These are phyloP conservation scores for Tetrahymena borealis DNA, from an alignment of 73 alveolate species.

Conservation along the genomic window DNA sequence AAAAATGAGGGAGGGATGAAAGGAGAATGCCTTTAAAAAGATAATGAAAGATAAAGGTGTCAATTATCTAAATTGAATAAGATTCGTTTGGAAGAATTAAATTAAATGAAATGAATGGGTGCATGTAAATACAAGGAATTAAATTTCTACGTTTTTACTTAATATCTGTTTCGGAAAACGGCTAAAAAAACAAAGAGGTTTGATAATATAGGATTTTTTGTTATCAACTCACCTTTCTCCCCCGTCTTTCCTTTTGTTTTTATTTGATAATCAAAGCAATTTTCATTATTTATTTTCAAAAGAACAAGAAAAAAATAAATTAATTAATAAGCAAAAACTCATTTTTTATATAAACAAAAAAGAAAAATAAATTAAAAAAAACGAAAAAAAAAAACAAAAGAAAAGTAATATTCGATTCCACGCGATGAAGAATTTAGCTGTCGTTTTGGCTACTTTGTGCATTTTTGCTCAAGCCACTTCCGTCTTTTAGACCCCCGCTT, in stretches of 20 bases:
- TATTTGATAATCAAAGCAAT: neutral
- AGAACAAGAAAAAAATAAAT: neutral
- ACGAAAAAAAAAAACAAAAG: neutral
- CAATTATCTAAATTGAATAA: neutral
- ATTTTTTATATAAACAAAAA: neutral
- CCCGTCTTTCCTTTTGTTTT: slow-evolving; percentile 2
- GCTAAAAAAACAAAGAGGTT: slow-evolving; percentile 2
- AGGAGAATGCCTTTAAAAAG: neutral
- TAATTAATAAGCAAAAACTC: neutral
- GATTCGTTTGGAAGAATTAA: neutral
- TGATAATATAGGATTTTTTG: neutral
- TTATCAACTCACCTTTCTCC: neutral
- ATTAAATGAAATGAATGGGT: neutral
- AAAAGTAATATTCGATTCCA: neutral
- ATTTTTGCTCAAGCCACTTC: neutral
- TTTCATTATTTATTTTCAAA: neutral
- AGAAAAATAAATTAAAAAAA: neutral
- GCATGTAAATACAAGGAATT: neutral
- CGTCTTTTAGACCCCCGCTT: neutral
- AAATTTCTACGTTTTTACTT: neutral
- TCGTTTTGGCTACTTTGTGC: slow-evolving; percentile 4
- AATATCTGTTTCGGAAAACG: slow-evolving; percentile 2
- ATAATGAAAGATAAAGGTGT: neutral
- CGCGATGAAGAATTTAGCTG: neutral
- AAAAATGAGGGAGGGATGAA: neutral